phyloP scores from a whole-genome alignment of 306 rosid species.

The Lotus japonicus region DNA sequence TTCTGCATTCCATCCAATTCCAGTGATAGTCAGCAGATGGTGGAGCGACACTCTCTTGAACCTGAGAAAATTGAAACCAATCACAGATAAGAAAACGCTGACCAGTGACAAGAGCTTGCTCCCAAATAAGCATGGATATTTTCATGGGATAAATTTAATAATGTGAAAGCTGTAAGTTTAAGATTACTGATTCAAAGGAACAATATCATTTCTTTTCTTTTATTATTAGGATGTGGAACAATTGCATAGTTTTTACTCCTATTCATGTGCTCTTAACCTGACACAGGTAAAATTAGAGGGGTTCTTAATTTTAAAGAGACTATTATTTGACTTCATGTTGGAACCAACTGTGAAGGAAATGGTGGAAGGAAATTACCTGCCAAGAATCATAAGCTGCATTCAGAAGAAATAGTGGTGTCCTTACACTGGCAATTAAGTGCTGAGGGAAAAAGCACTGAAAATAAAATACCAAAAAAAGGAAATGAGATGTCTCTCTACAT shows the following conservation, averaged over 20 bases:
- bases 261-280: not conserved
- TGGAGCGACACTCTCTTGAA: slow-evolving; percentile 48
- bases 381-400: slow-evolving; percentile 89
- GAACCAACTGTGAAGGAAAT: slow-evolving; percentile 4
- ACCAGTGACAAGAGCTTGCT: not conserved
- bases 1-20: slow-evolving; percentile 42
- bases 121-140: not conserved
- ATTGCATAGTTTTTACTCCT: not conserved
- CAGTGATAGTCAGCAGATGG: slow-evolving; percentile 44
- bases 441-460: slow-evolving; percentile 84
- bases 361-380: slow-evolving; percentile 53
- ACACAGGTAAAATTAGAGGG: not conserved
- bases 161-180: not conserved
- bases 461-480: not conserved
- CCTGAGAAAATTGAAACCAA: slow-evolving; percentile 19
- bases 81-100: not conserved
- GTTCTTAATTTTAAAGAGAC: not conserved
- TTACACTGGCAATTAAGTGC: slow-evolving; percentile 53
- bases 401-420: slow-evolving; percentile 78
- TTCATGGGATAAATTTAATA: not conserved
- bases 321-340: not conserved
- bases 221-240: not conserved
- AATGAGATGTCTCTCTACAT: slow-evolving; percentile 12
- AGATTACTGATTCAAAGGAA: not conserved
- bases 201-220: not conserved